These are phyloP conservation scores for Inonotus obliquus DNA, from an alignment of 1,284 basidiomycete genomes.

Conservation along the genomic window DNA sequence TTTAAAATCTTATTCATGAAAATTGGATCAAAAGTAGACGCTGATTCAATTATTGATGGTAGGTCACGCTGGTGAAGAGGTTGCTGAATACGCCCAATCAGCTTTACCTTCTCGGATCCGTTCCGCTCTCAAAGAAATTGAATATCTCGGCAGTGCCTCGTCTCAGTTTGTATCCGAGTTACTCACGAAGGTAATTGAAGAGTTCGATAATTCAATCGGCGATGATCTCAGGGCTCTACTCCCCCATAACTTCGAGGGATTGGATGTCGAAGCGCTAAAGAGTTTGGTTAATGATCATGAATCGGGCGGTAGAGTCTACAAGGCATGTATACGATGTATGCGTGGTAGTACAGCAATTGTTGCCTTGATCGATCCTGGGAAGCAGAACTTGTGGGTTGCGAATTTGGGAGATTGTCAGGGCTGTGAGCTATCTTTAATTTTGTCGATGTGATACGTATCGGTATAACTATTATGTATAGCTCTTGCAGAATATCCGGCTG, in stretches of 20 bases:
- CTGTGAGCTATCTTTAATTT: constrained; percentile 34
- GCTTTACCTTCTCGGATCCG: constrained; percentile 62
- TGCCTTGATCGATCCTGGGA: constrained; percentile 59
- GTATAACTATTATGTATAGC: not conserved
- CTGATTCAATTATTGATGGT: constrained; percentile 8
- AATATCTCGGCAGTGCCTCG: constrained; percentile 22
- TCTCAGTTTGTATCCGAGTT: not conserved
- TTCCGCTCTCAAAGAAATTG: constrained; percentile 37
- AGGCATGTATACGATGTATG: constrained; percentile 63
- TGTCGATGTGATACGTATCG: not conserved
- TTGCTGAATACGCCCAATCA: constrained; percentile 47
- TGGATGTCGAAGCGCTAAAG: constrained; percentile 50
- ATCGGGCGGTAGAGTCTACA: constrained; percentile 51
- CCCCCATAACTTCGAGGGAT: constrained; percentile 46
- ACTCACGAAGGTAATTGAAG: constrained; percentile 10
- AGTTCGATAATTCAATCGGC: constrained; percentile 58
- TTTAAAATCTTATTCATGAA: constrained; percentile 21
- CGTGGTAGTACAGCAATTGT: constrained; percentile 69
- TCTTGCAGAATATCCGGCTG: constrained; percentile 34
- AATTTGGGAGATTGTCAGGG: constrained; percentile 72
- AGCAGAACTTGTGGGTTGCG: constrained; percentile 64
- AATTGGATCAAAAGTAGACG: constrained; percentile 2
- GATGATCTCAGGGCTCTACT: constrained; percentile 60
- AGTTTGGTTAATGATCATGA: constrained; percentile 58
- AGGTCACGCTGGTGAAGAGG: constrained; percentile 36